Evolutionary conservation across 768 basidiomycete species (phyloP).

Genomic region (Pseudohyphozyma bogoriensis): DNA sequence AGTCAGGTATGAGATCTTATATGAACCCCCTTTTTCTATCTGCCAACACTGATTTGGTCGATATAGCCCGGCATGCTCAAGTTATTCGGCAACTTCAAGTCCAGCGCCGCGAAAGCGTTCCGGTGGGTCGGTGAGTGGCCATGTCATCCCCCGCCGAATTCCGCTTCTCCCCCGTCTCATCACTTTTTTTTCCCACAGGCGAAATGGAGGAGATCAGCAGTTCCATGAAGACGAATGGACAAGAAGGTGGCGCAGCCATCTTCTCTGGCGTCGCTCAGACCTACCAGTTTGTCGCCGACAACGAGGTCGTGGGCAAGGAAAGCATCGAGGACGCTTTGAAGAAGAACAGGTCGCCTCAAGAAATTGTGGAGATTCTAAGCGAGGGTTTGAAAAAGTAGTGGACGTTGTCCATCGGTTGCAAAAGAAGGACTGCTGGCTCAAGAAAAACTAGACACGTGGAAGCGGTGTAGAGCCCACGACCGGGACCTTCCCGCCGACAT

Average conservation of each 20-base stretch:
- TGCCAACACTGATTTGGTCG: no score
- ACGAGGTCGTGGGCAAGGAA: background rate
- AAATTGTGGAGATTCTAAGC: background rate
- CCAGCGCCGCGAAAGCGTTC: background rate
- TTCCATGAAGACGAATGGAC: background rate
- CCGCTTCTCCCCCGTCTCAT: background rate
- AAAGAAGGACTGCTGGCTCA: no score
- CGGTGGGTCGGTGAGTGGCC: conserved; percentile 5
- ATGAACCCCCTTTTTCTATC: no score
- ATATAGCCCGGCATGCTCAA: background rate
- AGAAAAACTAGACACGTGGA: no score
- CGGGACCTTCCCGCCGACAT: no score
- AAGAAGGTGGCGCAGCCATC: background rate
- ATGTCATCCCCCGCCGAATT: no score
- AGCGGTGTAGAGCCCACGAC: no score
- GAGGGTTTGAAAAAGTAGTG: background rate
- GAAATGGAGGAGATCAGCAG: conserved; percentile 1
- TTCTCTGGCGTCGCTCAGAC: background rate
- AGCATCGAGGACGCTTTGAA: background rate
- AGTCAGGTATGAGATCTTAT: no score
- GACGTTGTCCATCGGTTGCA: no score
- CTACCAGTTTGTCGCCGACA: background rate
- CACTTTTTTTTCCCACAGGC: background rate
- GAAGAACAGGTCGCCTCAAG: background rate
- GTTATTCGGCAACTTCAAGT: background rate